These are phyloP conservation scores for Camelina laxa DNA, from an alignment of 345 rosid genomes.

Conservation along the genomic window DNA sequence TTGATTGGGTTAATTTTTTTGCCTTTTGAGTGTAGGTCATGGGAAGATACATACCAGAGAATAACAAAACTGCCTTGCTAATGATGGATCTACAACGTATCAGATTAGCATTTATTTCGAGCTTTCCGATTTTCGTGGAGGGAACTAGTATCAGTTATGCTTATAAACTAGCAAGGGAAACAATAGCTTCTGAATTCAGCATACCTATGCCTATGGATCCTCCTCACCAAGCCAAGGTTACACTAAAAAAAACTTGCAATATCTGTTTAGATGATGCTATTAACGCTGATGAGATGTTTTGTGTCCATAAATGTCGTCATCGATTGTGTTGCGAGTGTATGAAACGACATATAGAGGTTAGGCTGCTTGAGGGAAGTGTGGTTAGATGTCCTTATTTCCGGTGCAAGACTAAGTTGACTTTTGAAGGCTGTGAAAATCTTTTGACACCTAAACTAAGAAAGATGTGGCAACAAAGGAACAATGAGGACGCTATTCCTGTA, in stretches of 20 bases:
- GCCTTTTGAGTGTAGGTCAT: slow-evolving; percentile 14
- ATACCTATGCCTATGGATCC: slow-evolving; percentile 45
- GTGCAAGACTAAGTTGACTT: slow-evolving; percentile 51
- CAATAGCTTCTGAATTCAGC: slow-evolving; percentile 57
- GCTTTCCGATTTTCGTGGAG: slow-evolving; percentile 31
- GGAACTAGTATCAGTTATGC: slow-evolving; percentile 49
- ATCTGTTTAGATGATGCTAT: slow-evolving; percentile 60
- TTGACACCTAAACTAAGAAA: slow-evolving; percentile 56
- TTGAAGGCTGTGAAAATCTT: slow-evolving; percentile 53
- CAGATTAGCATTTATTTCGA: neutral
- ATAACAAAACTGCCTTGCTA: slow-evolving; percentile 45
- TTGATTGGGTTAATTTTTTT: neutral
- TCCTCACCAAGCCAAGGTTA: slow-evolving; percentile 30
- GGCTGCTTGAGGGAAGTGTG: slow-evolving; percentile 53
- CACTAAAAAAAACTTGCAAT: slow-evolving; percentile 48
- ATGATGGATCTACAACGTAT: slow-evolving; percentile 4
- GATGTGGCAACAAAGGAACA: slow-evolving; percentile 49
- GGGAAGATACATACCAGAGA: neutral
- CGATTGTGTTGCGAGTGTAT: slow-evolving; percentile 69
- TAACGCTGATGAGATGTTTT: slow-evolving; percentile 52
- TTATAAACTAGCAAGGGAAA: slow-evolving; percentile 65
- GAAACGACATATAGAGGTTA: slow-evolving; percentile 65
- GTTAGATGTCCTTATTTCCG: slow-evolving; percentile 56
- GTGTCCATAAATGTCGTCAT: slow-evolving; percentile 60
- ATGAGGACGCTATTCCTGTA: slow-evolving; percentile 63